These are phyloP conservation scores for Hymenoscyphus salicellus DNA, from an alignment of 2,329 filamentous ascomycete genomes.

Conservation along the genomic window DNA sequence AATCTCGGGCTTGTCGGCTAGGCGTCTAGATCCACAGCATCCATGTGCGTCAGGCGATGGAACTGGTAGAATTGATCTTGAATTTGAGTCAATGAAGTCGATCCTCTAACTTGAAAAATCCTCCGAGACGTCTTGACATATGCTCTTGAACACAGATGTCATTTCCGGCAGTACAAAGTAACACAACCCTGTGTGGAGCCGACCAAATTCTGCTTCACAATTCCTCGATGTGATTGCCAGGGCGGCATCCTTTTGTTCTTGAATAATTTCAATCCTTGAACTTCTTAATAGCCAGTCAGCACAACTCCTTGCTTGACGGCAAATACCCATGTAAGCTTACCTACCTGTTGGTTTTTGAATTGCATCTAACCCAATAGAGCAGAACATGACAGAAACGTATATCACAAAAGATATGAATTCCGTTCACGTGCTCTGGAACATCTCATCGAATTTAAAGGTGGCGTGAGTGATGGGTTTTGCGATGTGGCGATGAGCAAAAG, in stretches of 20 bases:
- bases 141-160: not conserved
- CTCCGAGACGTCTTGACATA: not conserved
- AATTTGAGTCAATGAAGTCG: not conserved
- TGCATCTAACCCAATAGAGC: not conserved
- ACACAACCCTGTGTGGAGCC: not conserved
- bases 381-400: no score
- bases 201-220: not conserved
- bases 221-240: not conserved
- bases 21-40: not conserved
- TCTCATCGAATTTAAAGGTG: not conserved
- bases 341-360: not conserved
- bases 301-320: not conserved
- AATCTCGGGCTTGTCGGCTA: not conserved
- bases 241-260: not conserved
- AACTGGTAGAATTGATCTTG: not conserved
- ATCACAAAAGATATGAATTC: not conserved
- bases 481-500: not conserved
- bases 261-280: not conserved
- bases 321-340: not conserved
- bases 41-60: not conserved
- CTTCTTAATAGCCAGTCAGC: not conserved
- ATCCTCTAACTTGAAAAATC: conserved; percentile 1
- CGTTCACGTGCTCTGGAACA: not conserved
- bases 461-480: not conserved
- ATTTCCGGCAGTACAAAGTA: not conserved